Percentiles rank a stretch among this genome's conserved stretches.
These are phyloP conservation scores for Senna siamea DNA, from an alignment of 306 rosid genomes.

Conservation along the genomic window DNA sequence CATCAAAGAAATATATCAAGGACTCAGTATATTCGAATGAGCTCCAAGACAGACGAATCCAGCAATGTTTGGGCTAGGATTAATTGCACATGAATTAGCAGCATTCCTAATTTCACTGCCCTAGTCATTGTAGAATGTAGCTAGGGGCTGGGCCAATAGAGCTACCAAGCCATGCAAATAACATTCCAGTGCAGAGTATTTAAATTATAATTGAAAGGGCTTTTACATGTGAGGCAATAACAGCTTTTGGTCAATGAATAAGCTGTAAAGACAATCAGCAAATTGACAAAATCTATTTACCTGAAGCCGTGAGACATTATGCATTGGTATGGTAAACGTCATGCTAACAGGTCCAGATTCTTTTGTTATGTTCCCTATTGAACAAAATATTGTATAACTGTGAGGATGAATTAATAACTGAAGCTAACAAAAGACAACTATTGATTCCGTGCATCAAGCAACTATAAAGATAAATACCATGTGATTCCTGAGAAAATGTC, in stretches of 20 bases:
- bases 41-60: not conserved
- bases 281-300: slow-evolving; percentile 42
- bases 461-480: slow-evolving; percentile 51
- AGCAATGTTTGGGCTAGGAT: not conserved
- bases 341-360: slow-evolving; percentile 91
- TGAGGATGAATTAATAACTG: slow-evolving; percentile 22
- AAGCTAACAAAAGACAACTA: slow-evolving; percentile 16
- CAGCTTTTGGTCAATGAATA: slow-evolving; percentile 28
- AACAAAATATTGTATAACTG: slow-evolving; percentile 34
- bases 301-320: slow-evolving; percentile 81
- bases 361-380: slow-evolving; percentile 72
- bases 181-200: not conserved
- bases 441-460: slow-evolving; percentile 28
- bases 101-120: slow-evolving; percentile 24
- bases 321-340: slow-evolving; percentile 92
- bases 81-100: not conserved
- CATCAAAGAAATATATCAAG: slow-evolving; percentile 41
- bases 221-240: not conserved
- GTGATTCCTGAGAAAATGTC: slow-evolving; percentile 73
- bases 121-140: not conserved
- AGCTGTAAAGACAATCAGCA: slow-evolving; percentile 11
- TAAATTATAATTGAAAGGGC: slow-evolving; percentile 22
- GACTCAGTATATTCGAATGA: slow-evolving; percentile 1
- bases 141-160: not conserved
- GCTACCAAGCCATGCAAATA: slow-evolving; percentile 23